These are phyloP conservation scores for Colletotrichum neosansevieriae DNA, from an alignment of 2,329 filamentous ascomycete species.

Conservation along the genomic window DNA sequence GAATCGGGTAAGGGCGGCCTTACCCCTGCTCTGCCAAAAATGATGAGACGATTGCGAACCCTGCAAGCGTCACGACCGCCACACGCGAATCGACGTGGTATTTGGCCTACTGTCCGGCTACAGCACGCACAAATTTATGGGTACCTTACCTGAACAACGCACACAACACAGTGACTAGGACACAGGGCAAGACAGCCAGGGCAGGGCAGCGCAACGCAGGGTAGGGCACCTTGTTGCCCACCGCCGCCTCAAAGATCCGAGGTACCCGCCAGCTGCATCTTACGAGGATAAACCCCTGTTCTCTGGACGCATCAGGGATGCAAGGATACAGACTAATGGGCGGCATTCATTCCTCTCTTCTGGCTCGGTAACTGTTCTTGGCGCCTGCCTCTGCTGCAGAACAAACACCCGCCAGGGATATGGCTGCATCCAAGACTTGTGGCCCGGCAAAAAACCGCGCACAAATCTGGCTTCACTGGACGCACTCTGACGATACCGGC, in stretches of 20 bases:
- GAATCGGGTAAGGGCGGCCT: conserved; percentile 21
- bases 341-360: conserved; percentile 30
- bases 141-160: conserved; percentile 20
- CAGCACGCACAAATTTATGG: conserved; percentile 24
- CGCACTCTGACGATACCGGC: conserved; percentile 7
- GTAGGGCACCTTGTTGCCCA: conserved; percentile 33
- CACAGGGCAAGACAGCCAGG: conserved; percentile 8
- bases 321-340: conserved; percentile 30
- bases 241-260: conserved; percentile 37
- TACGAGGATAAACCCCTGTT: conserved; percentile 33
- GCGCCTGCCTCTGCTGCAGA: conserved; percentile 38
- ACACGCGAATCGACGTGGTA: conserved; percentile 31
- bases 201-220: conserved; percentile 18
- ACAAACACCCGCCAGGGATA: conserved; percentile 28
- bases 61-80: conserved; percentile 36
- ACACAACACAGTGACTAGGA: not conserved
- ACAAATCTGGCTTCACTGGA: conserved; percentile 19
- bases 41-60: conserved; percentile 35
- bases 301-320: conserved; percentile 25
- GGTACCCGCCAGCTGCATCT: conserved; percentile 37
- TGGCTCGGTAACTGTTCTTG: conserved; percentile 34
- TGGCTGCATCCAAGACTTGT: conserved; percentile 18
- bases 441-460: conserved; percentile 32
- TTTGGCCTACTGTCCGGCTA: conserved; percentile 7
- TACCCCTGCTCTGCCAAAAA: conserved; percentile 24